A percentile compares a stretch with the other conserved stretches of the same genome.
phyloP scores from a whole-genome alignment of 257 asterid species.

The Penstemon newberryi region DNA sequence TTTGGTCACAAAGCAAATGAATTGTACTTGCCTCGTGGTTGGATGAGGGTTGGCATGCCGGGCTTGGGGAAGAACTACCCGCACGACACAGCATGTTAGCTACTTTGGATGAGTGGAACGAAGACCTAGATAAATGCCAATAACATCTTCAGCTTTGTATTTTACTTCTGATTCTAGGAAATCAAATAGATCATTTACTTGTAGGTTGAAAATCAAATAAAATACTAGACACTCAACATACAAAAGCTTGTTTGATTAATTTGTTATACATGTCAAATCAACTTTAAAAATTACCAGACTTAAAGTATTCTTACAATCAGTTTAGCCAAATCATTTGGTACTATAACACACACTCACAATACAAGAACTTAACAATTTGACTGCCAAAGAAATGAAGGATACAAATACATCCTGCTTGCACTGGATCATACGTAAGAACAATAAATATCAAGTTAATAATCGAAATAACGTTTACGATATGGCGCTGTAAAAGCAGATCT shows the following conservation, averaged over 20 bases:
- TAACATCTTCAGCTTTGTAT: not conserved
- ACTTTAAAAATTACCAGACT: not conserved
- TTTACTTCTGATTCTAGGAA: not conserved
- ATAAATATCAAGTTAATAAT: not conserved
- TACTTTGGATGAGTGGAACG: no score
- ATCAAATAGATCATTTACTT: not conserved
- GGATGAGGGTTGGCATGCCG: no score
- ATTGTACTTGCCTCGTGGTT: no score
- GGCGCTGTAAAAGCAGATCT: slow-evolving; percentile 90
- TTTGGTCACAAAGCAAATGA: no score
- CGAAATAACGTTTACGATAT: slow-evolving; percentile 37
- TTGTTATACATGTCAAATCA: not conserved
- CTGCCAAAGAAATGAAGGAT: not conserved
- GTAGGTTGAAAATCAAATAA: no score
- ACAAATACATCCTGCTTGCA: not conserved
- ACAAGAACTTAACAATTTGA: not conserved
- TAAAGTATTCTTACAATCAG: not conserved
- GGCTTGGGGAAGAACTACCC: no score
- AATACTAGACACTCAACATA: not conserved
- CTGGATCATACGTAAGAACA: slow-evolving; percentile 8
- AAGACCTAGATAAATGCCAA: no score
- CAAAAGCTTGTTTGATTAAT: no score
- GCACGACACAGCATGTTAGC: no score
- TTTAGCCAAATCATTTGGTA: not conserved
- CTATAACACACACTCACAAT: not conserved